These are phyloP conservation scores for Schizochytrium sp. DNA, from an alignment of 108 stramenopile species.

Conservation along the genomic window DNA sequence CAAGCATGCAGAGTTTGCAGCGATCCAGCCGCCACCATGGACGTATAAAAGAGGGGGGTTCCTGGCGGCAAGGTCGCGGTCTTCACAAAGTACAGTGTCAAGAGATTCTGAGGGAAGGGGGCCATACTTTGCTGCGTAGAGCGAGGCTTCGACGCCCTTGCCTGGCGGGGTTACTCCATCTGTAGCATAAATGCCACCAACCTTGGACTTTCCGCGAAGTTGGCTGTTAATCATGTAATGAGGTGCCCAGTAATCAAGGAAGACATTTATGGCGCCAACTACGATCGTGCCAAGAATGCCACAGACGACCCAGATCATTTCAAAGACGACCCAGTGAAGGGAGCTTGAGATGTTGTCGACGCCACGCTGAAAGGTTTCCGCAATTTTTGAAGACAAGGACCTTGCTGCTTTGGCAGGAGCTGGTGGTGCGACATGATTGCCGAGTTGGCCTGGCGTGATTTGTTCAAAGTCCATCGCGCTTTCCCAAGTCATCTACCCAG, in stretches of 20 bases:
- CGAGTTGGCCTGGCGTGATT: too few species aligned
- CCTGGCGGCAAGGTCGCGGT: slow-evolving; percentile 25
- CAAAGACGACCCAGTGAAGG: slow-evolving; percentile 26
- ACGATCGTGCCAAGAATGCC: slow-evolving; percentile 20
- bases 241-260: slow-evolving; percentile 44
- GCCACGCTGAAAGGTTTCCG: slow-evolving; percentile 5
- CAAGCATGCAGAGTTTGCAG: slow-evolving; percentile 48
- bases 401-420: too few species aligned
- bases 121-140: slow-evolving; percentile 46
- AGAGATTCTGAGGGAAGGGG: not conserved
- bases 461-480: too few species aligned
- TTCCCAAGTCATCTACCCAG: too few species aligned
- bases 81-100: slow-evolving; percentile 47
- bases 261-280: not conserved
- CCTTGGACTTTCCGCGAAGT: slow-evolving; percentile 32
- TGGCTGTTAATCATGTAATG: slow-evolving; percentile 33
- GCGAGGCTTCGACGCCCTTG: slow-evolving; percentile 46
- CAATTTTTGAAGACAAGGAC: not conserved
- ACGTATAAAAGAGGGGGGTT: slow-evolving; percentile 29
- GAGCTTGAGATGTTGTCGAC: not conserved
- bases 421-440: too few species aligned
- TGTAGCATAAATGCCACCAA: slow-evolving; percentile 29
- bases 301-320: not conserved
- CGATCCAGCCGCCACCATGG: slow-evolving; percentile 61
- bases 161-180: slow-evolving; percentile 59